Base-by-base conservation (phyloP, 2,329 filamentous ascomycete genomes). In the Lachnellula suecica region DNA sequence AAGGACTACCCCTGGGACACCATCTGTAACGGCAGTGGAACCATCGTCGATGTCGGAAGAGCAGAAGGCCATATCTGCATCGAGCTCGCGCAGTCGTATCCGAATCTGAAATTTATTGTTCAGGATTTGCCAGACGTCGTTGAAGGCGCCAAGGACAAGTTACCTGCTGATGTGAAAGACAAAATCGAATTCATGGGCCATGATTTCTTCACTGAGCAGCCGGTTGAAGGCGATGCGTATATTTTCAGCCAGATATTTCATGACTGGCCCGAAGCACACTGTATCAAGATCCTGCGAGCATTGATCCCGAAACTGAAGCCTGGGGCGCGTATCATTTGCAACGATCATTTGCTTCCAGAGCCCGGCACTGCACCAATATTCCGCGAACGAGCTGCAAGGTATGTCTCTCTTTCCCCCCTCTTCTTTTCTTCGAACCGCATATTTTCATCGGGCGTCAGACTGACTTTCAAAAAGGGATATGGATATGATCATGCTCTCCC, bases 121-220 rank as follows among this genome's bases (percentile, higher is more conserved):
- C 56, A 63, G 44, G 53, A 62, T 24, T 77, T 74, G 22, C 66
- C 78, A 9, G 68, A 70, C 61, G 66, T 27, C 52, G 25, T 58
- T 9, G 61, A 37, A 62, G 62, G 1, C 59, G 51, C 29, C 8
- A 24, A 20, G 1, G 35, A 35, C 13, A 50, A 41, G 4, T 22
- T 58, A 1, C 52, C 60, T 2, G 19, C 27, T 4, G 53, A 58
- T 1, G 34, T 65, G 8, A 44, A 44, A 11, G 25, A 35, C 11
- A 59, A 59, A 22, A 55, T 69, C 10, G n/a, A 45, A 3, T 63
- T 67, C 62, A 64, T 67, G 53, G 66, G 59, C 4, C 72, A 79
- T 61, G 69, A 76, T 58, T 73, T 79, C 57, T 74, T 78, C 57
- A 60, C 63, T 7, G 68, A 69, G 10, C 42, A 48, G 44, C 51